These are phyloP conservation scores for Cinchona pubescens DNA, from an alignment of 257 asterid species.

Conservation along the genomic window DNA sequence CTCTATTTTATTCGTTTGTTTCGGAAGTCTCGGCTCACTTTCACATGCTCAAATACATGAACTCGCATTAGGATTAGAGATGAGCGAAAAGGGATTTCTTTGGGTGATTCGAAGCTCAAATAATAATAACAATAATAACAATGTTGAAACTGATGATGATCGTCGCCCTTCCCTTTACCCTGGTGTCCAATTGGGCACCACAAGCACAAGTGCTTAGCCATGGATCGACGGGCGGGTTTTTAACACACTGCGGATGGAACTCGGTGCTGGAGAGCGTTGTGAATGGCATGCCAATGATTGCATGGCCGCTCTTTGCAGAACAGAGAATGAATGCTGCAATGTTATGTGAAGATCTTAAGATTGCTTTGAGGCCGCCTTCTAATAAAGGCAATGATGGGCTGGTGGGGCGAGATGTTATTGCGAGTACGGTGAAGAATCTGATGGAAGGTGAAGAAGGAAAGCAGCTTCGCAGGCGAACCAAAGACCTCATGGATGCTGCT, in stretches of 20 bases:
- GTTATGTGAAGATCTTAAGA: slow-evolving; percentile 14
- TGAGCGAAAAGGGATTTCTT: slow-evolving; percentile 47
- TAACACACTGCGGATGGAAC: slow-evolving; percentile 37
- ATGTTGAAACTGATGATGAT: too few relatives aligned
- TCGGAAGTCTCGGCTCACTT: not conserved
- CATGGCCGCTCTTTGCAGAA: slow-evolving; percentile 35
- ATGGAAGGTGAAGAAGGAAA: slow-evolving; percentile 27
- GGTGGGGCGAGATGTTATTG: slow-evolving; percentile 15
- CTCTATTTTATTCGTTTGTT: slow-evolving; percentile 1
- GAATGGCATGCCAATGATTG: slow-evolving; percentile 23
- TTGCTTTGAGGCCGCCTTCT: slow-evolving; percentile 15
- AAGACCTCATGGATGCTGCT: slow-evolving; percentile 14
- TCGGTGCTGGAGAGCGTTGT: slow-evolving; percentile 18
- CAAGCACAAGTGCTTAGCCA: slow-evolving; percentile 28
- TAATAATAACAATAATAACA: too few relatives aligned
- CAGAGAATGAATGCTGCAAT: slow-evolving; percentile 23
- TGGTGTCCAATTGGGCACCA: slow-evolving; percentile 31
- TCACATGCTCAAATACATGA: not conserved
- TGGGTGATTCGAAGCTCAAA: slow-evolving; percentile 50
- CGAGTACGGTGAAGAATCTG: slow-evolving; percentile 20
- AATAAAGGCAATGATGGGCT: slow-evolving; percentile 3
- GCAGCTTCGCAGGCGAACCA: slow-evolving; percentile 3
- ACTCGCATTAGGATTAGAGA: slow-evolving; percentile 51
- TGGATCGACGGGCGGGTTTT: slow-evolving; percentile 21
- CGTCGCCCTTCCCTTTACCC: too few relatives aligned